phyloP scores from a whole-genome alignment of 164 flowering plant genomes.

The Piper longum region DNA sequence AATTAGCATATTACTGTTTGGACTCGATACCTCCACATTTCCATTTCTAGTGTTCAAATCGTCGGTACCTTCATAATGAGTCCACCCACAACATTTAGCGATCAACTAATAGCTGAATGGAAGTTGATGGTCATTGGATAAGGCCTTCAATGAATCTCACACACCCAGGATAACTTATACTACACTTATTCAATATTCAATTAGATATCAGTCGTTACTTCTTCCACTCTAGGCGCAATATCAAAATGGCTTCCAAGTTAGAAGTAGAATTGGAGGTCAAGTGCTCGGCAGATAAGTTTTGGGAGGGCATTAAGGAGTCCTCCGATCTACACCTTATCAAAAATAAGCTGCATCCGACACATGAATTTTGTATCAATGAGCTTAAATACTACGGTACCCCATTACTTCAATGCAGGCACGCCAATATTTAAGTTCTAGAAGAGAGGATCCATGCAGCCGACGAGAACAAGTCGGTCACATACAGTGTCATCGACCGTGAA shows the following conservation, averaged over 20 bases:
- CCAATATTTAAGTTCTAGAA: slow-evolving; percentile 13
- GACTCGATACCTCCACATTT: neutral
- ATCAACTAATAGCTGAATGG: neutral
- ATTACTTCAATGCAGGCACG: slow-evolving; percentile 6
- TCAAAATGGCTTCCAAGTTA: slow-evolving; percentile 21
- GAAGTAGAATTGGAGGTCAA: slow-evolving; percentile 54
- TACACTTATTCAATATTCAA: neutral
- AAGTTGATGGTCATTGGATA: slow-evolving; percentile 1
- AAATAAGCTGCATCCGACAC: no score
- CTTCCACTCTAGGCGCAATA: neutral
- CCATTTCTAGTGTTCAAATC: neutral
- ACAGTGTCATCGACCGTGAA: slow-evolving; percentile 21
- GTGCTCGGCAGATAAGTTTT: slow-evolving; percentile 40
- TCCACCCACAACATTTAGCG: neutral
- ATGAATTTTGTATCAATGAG: no score
- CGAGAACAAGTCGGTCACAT: slow-evolving; percentile 15
- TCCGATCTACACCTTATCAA: neutral
- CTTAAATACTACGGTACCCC: neutral
- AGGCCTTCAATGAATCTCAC: neutral
- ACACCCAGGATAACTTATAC: neutral
- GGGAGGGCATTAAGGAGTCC: slow-evolving; percentile 45
- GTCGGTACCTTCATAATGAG: neutral
- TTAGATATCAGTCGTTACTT: neutral
- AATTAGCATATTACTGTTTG: no score
- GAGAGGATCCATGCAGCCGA: slow-evolving; percentile 18